Percentiles rank a stretch among this genome's conserved stretches.
Conservation (phyloP, 2,329 filamentous ascomycete species). For the Fusarium nodosum region DNA sequence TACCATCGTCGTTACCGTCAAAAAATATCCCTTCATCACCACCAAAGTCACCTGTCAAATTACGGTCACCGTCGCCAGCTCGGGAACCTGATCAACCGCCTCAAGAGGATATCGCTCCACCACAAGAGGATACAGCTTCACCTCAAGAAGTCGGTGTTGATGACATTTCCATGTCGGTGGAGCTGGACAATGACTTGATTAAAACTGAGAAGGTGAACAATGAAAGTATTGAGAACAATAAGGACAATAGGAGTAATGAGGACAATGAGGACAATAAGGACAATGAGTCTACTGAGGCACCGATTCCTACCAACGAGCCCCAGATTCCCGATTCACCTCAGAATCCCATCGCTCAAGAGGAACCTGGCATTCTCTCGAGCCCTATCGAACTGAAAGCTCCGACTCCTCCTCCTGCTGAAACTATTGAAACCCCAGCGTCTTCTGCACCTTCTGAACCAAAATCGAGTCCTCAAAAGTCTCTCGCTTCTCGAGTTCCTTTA, state of each 20-base stretch:
- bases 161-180: conserved; percentile 2
- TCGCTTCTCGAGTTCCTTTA: conserved; percentile 25
- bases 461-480: conserved; percentile 41
- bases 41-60: conserved; percentile 9
- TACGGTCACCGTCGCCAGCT: conserved; percentile 10
- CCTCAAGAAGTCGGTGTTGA: conserved; percentile 11
- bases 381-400: conserved; percentile 39
- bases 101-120: conserved; percentile 12
- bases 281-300: conserved; percentile 16
- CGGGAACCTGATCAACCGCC: conserved; percentile 10
- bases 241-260: conserved; percentile 2
- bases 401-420: conserved; percentile 39
- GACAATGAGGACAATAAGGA: conserved; percentile 10
- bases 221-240: conserved; percentile 14
- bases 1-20: conserved; percentile 9
- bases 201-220: conserved; percentile 22
- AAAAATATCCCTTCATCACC: conserved; percentile 10
- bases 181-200: conserved; percentile 17
- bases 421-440: conserved; percentile 35
- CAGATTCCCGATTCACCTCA: conserved; percentile 30
- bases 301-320: conserved; percentile 7
- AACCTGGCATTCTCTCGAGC: conserved; percentile 30
- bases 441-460: conserved; percentile 43
- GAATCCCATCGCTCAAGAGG: conserved; percentile 28
- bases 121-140: conserved; percentile 15